These are phyloP conservation scores for Evernia prunastri DNA, from an alignment of 495 filamentous ascomycete genomes.

Conservation along the genomic window DNA sequence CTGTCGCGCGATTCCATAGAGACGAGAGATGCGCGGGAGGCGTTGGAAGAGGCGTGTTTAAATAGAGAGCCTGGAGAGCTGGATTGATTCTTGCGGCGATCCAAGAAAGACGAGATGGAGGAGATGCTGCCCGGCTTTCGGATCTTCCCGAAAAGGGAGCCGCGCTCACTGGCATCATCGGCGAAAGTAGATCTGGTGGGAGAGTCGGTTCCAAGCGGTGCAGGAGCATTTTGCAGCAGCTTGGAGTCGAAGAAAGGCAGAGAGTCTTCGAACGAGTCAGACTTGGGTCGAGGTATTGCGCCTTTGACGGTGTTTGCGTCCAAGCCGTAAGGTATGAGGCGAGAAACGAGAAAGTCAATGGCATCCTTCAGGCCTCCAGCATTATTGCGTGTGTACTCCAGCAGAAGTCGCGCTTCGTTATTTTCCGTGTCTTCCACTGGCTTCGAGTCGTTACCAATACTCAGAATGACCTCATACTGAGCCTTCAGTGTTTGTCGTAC, in stretches of 20 bases:
- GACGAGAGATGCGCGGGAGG: slow-evolving; percentile 87
- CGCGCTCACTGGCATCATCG: slow-evolving; percentile 71
- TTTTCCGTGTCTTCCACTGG: slow-evolving; percentile 41
- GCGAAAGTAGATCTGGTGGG: slow-evolving; percentile 73
- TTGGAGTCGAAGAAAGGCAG: slow-evolving; percentile 95
- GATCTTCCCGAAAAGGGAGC: slow-evolving; percentile 78
- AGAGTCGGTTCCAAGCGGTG: slow-evolving; percentile 72
- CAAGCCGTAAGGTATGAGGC: slow-evolving; percentile 75
- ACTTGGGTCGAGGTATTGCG: slow-evolving; percentile 90
- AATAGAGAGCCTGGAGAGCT: slow-evolving; percentile 78
- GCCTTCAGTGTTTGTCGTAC: slow-evolving; percentile 75
- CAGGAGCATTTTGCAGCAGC: slow-evolving; percentile 82
- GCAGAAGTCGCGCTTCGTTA: slow-evolving; percentile 50
- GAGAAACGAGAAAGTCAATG: slow-evolving; percentile 83
- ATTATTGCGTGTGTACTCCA: slow-evolving; percentile 92
- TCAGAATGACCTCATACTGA: slow-evolving; percentile 85
- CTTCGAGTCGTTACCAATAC: slow-evolving; percentile 53
- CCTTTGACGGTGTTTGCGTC: slow-evolving; percentile 84
- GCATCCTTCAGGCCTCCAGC: slow-evolving; percentile 92
- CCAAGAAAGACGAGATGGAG: slow-evolving; percentile 84
- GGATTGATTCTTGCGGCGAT: slow-evolving; percentile 86
- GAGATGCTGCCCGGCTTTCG: slow-evolving; percentile 91
- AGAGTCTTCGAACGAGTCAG: slow-evolving; percentile 95
- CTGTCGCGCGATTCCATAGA: slow-evolving; percentile 89
- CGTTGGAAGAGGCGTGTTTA: slow-evolving; percentile 87